Base-by-base conservation (phyloP, 208 protist genomes). In the Wallacemonas rigidus region DNA sequence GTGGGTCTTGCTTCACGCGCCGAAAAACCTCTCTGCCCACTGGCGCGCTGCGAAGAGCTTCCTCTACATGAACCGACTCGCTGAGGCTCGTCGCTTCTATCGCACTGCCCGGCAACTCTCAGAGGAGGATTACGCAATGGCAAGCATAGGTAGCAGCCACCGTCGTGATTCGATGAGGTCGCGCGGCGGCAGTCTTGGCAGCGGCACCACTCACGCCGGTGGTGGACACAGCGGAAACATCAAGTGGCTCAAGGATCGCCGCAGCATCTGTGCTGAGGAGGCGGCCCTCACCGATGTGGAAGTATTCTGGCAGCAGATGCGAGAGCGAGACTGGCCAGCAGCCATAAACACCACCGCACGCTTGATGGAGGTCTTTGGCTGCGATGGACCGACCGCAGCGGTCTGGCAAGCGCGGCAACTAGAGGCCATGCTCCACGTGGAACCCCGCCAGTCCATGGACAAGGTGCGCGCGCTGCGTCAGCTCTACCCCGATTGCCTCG, bases 21-120 rank as follows among this genome's bases (percentile, higher is more conserved):
- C 83, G 38, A 71, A 77, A 2, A 79, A 89, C 68, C 39, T 82
- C 26, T 89, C 89, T 61, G 86, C 88, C 11, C 75, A 87, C 72
- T 95, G 90, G 90, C 80, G 86, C 1, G 85, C 87, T 5, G 90
- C 81, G 12, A 93, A 92, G 76, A 82, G 80, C 35, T 67, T 83
- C 11, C 50, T 95, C 55, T 83, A 73, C 56, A 58, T 44, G 39
- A 75, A 79, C 55, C 72, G 60, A 15, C 35, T 74, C 15, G 51
- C 71, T 36, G 74, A 78, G 50, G 64, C 74, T 38, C 65, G 77
- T 63, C 15, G 72, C 55, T 17, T 41, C 53, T 56, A 62, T 47
- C 62, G 44, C 61, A 69, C 60, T 6, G 44, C 47, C 6, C 70
- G 50, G 26, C 70, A 60, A 17, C 39, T 57, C 14, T 51, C 50